These are phyloP conservation scores for Nicotiana obtusifolia DNA, from an alignment of 257 asterid species.

Conservation along the genomic window DNA sequence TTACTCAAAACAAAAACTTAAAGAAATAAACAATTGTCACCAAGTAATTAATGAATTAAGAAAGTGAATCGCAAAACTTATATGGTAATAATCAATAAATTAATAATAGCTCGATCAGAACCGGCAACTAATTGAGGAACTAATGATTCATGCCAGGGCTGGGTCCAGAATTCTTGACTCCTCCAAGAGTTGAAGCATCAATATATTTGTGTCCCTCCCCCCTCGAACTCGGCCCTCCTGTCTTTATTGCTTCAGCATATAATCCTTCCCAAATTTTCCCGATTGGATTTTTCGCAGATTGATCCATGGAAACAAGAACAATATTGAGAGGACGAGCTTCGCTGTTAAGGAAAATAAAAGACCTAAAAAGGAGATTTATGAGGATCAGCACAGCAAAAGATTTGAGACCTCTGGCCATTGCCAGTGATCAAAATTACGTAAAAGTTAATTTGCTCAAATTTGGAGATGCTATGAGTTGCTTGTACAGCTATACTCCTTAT, in stretches of 20 bases:
- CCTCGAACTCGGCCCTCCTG: slow-evolving; percentile 23
- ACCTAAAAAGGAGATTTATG: not conserved
- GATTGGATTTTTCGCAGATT: not conserved
- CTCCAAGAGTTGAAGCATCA: slow-evolving; percentile 10
- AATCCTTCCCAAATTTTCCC: slow-evolving; percentile 2
- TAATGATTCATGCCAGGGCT: slow-evolving; percentile 17
- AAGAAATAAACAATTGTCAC: not conserved
- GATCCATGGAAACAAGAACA: no score
- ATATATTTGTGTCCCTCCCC: slow-evolving; percentile 15
- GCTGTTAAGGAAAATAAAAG: not conserved
- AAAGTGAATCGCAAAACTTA: not conserved
- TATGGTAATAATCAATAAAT: not conserved
- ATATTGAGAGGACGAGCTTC: slow-evolving; percentile 25
- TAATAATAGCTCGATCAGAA: not conserved
- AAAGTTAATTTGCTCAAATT: not conserved
- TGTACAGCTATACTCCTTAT: not conserved
- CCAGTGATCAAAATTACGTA: no score
- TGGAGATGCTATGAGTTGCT: not conserved
- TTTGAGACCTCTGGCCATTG: slow-evolving; percentile 10
- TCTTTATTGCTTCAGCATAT: slow-evolving; percentile 19
- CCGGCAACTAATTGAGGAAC: not conserved
- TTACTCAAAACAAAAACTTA: not conserved
- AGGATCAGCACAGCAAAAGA: not conserved
- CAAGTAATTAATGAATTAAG: not conserved
- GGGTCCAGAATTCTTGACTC: slow-evolving; percentile 27